phyloP scores from a whole-genome alignment of 2,329 filamentous ascomycete species.

The Diaporthe sp. region DNA sequence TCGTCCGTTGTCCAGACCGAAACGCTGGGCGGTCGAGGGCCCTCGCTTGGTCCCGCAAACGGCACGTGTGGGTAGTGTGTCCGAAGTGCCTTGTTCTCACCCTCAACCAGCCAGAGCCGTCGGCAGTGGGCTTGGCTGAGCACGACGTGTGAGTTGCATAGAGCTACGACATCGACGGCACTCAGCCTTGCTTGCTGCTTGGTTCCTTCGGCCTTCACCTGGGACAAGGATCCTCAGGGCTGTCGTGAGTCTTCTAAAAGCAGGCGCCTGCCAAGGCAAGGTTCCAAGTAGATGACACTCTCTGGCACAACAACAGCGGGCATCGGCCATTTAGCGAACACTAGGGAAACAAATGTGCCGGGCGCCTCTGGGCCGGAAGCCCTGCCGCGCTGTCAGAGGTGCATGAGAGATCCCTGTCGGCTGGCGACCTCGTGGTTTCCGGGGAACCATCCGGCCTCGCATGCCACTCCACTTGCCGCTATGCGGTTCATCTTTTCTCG shows the following conservation, averaged over 20 bases:
- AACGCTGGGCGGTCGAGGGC: slow-evolving; percentile 22
- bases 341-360: slow-evolving; percentile 27
- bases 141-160: neutral
- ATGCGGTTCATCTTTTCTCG: slow-evolving; percentile 41
- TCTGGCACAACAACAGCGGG: slow-evolving; percentile 20
- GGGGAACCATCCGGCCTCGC: slow-evolving; percentile 38
- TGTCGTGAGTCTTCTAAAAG: slow-evolving; percentile 8
- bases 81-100: neutral
- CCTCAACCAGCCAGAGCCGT: neutral
- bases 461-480: slow-evolving; percentile 38
- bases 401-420: slow-evolving; percentile 37
- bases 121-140: neutral
- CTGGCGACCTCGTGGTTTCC: slow-evolving; percentile 32
- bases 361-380: slow-evolving; percentile 31
- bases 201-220: neutral
- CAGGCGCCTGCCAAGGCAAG: slow-evolving; percentile 15
- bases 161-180: neutral
- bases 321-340: slow-evolving; percentile 10
- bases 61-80: slow-evolving; percentile 21
- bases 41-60: slow-evolving; percentile 21
- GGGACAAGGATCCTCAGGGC: slow-evolving; percentile 7
- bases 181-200: neutral
- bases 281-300: slow-evolving; percentile 15
- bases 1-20: slow-evolving; percentile 29
- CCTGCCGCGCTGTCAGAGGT: slow-evolving; percentile 40